Percentiles rank a stretch among this genome's conserved stretches.
Evolutionary conservation across 139 green algal species (phyloP).

Genomic region (Chlamydomonas applanata): DNA sequence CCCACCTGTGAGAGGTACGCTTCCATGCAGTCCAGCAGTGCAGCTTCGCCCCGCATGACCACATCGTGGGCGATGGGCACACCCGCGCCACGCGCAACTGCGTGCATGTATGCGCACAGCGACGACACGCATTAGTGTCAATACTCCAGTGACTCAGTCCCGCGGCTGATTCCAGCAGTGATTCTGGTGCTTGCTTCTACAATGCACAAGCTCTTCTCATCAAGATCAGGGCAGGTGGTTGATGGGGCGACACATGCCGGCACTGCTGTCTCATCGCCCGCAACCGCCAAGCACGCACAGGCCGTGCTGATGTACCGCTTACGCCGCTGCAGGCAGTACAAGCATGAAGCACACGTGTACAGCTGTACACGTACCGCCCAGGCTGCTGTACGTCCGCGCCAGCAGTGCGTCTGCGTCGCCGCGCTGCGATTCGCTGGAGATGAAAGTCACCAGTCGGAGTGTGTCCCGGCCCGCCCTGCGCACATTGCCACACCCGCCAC

Average conservation of each 20-base stretch:
- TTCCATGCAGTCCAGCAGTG: conserved; percentile 22
- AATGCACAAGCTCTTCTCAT: not conserved
- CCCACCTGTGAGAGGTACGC: conserved; percentile 7
- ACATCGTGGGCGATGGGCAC: not conserved
- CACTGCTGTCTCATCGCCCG: not conserved
- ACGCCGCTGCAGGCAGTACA: not conserved
- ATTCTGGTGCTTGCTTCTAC: not conserved
- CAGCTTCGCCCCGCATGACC: not conserved
- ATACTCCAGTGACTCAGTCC: not conserved
- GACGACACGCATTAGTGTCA: too few species aligned
- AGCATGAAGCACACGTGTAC: not conserved
- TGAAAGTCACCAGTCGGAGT: not conserved
- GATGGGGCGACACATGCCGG: not conserved
- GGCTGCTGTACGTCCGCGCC: not conserved
- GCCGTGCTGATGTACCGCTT: not conserved
- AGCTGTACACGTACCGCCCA: not conserved
- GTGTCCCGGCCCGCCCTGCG: not conserved
- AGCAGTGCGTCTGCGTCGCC: not conserved
- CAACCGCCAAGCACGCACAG: not conserved
- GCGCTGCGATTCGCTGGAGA: not conserved
- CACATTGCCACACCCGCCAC: too few species aligned
- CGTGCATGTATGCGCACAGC: not conserved
- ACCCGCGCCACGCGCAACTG: conserved; percentile 51
- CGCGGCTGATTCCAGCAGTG: not conserved
- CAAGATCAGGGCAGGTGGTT: not conserved